Evolutionary conservation across 148 eudicot genomes (phyloP).

Genomic region (Rhododendron griersonianum): DNA sequence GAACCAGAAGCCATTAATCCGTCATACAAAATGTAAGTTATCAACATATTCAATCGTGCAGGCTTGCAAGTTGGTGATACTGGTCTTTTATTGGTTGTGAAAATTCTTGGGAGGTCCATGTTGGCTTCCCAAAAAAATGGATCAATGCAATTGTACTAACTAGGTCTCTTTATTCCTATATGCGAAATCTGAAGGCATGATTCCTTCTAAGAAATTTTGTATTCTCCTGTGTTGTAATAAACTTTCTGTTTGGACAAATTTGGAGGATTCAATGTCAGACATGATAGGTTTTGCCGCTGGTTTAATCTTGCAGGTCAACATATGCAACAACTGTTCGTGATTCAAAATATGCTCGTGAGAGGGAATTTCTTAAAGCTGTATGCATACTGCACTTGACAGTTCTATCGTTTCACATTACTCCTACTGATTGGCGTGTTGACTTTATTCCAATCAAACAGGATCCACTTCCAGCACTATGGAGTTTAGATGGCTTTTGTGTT

Average conservation of each 20-base stretch:
- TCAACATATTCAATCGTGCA: background rate
- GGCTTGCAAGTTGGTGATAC: background rate
- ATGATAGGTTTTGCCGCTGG: background rate
- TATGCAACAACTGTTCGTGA: conserved; percentile 90
- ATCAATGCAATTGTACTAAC: background rate
- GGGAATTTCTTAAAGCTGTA: conserved; percentile 94
- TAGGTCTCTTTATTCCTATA: background rate
- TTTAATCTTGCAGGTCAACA: conserved; percentile 64
- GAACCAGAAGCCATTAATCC: background rate
- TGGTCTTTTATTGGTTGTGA: background rate
- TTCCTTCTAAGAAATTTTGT: background rate
- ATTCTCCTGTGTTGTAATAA: background rate
- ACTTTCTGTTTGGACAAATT: background rate
- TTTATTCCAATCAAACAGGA: background rate
- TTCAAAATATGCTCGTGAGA: conserved; percentile 81
- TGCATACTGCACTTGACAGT: conserved; percentile 18
- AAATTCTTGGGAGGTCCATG: too few relatives aligned
- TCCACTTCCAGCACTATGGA: background rate
- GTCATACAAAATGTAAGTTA: background rate
- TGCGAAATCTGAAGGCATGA: background rate
- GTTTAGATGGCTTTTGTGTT: background rate
- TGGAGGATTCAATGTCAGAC: background rate
- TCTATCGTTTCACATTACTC: background rate
- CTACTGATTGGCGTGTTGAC: background rate
- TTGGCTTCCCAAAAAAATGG: background rate